Conservation (phyloP, 2,329 filamentous ascomycete genomes). For the Zasmidium citrigriseum region DNA sequence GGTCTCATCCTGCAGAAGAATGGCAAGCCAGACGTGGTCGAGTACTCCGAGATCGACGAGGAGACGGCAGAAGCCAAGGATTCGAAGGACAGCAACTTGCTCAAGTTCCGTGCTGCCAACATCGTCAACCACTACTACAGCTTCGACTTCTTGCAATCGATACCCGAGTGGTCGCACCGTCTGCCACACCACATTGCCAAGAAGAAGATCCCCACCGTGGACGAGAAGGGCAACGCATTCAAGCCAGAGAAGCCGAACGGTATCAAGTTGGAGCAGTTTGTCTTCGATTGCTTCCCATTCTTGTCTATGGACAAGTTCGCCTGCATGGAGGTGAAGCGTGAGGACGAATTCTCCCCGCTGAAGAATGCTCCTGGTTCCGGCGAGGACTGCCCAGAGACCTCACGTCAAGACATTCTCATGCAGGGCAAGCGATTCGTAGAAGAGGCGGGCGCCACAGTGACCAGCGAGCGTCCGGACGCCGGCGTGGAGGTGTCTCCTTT, state of each 20-base stretch:
- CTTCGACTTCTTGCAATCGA: conserved; percentile 85
- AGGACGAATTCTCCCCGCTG: conserved; percentile 96
- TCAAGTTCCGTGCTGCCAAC: conserved; percentile 97
- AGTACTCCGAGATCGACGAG: conserved; percentile 95
- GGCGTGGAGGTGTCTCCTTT: conserved; percentile 91
- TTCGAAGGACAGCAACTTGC: conserved; percentile 72
- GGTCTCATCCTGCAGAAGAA: conserved; percentile 94
- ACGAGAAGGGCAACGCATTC: conserved; percentile 73
- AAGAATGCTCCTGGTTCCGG: conserved; percentile 88
- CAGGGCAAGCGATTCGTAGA: conserved; percentile 87
- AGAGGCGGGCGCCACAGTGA: conserved; percentile 73
- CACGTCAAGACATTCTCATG: conserved; percentile 82
- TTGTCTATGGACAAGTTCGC: conserved; percentile 85
- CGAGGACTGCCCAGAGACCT: conserved; percentile 93
- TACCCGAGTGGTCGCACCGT: conserved; percentile 80
- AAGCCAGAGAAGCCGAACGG: conserved; percentile 96
- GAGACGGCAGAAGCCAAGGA: conserved; percentile 81
- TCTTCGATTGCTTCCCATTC: conserved; percentile 97
- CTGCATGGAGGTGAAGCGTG: conserved; percentile 90
- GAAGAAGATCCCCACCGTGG: conserved; percentile 94
- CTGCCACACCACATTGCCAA: conserved; percentile 93
- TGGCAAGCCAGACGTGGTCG: conserved; percentile 93
- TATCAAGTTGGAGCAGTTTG: conserved; percentile 98
- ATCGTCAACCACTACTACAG: conserved; percentile 99
- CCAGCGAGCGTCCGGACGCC: conserved; percentile 60